Base-by-base conservation (phyloP, 2,329 filamentous ascomycete genomes). In the Exophiala aquamarina region DNA sequence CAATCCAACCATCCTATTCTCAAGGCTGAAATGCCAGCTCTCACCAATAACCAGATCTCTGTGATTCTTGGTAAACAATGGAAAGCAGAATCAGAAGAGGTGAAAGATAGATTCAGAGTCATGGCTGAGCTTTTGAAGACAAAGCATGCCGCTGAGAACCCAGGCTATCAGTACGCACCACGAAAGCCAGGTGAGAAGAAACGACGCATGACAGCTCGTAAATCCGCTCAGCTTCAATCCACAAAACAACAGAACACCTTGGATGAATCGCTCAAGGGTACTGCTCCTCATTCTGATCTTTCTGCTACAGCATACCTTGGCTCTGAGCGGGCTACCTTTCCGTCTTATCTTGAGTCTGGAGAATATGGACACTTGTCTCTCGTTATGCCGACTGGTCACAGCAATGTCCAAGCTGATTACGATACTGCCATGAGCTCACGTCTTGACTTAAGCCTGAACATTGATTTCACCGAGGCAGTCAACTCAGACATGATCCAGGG, bases 171-270 rank as follows among this genome's bases (percentile, higher is more conserved):
- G 39, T 74, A 74, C 52, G 65, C 70, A 43, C 71, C 72, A 43
- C 69, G 72, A 52, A 72, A 72, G 59, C 66, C 70, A 23, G 68
- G 60, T 19, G 67, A 74, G 59, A 71, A 69, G 59, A 74, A 73
- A 60, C 67, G 69, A 45, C 67, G 72, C 49, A 67, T 67, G 57
- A 66, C 65, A 26, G 65, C 66, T 49, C 65, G 63, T 41, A 66
- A 66, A 57, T 50, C 60, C 44, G 59, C 40, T 17, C 18, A 41
- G 17, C 44, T 45, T 36, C 28, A 32, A 11, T 23, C 32, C 15
- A 20, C 4, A 17, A 9, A n/a, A 15, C 15, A 20, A n/a, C n/a
- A n/a, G n/a, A n/a, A n/a, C n/a, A n/a, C n/a, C n/a, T n/a, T n/a
- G n/a, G n/a, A n/a, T n/a, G n/a, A n/a, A n/a, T n/a, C n/a, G n/a